Percentiles rank a stretch among this genome's conserved stretches.
phyloP scores from a whole-genome alignment of 345 rosid genomes.

The Chamaenerion angustifolium region DNA sequence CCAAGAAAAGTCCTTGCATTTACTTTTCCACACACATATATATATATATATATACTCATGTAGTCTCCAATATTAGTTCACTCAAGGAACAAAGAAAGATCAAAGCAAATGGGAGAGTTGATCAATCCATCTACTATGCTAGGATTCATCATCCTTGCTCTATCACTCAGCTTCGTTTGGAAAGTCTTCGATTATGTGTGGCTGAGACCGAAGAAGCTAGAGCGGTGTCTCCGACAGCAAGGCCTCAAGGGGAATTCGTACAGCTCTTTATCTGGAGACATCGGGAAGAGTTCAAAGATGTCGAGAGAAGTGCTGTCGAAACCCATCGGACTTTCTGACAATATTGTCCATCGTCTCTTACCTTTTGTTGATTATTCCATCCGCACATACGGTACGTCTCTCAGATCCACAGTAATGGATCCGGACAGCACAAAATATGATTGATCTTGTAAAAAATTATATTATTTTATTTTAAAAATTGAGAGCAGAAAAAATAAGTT shows the following conservation, averaged over 20 bases:
- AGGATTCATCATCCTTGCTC: background rate
- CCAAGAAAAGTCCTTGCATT: no score
- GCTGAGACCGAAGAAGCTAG: conserved; percentile 12
- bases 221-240: conserved; percentile 9
- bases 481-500: no score
- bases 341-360: conserved; percentile 6
- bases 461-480: no score
- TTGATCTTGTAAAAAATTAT: no score
- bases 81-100: no score
- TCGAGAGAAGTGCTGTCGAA: conserved; percentile 3
- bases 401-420: no score
- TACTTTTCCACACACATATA: no score
- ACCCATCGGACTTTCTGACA: conserved; percentile 6
- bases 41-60: no score
- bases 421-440: no score
- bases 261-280: conserved; percentile 9
- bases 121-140: background rate
- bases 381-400: conserved; percentile 5
- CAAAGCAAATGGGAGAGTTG: no score
- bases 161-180: background rate
- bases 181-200: conserved; percentile 5
- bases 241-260: conserved; percentile 7
- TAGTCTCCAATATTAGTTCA: no score
- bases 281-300: conserved; percentile 2
- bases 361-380: conserved; percentile 1